Evolutionary conservation across 805 yeast genomes (phyloP).

Genomic region (Lipomyces chichibuensis): DNA sequence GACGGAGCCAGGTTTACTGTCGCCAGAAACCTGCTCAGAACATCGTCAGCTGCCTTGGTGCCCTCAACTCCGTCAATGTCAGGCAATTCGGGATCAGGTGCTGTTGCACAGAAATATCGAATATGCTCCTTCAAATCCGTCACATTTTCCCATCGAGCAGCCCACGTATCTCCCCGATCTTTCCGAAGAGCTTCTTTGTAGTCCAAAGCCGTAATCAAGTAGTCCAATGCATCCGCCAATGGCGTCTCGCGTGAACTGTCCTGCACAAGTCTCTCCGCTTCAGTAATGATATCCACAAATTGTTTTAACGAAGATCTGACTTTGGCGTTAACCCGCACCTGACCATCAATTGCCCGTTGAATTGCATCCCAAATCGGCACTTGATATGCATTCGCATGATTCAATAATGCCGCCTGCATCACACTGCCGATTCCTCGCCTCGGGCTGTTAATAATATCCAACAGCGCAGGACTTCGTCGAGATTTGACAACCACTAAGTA

Average conservation of each 20-base stretch:
- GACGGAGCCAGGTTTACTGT: constrained; percentile 27
- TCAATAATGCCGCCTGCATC: constrained; percentile 47
- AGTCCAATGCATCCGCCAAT: constrained; percentile 12
- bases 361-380: constrained; percentile 30
- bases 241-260: constrained; percentile 3
- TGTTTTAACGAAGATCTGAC: constrained; percentile 4
- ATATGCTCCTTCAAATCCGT: constrained; percentile 20
- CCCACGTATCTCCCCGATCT: constrained; percentile 28
- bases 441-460: constrained; percentile 62
- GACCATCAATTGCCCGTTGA: constrained; percentile 18
- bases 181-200: constrained; percentile 18
- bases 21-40: constrained; percentile 24
- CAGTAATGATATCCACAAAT: constrained; percentile 20
- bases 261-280: constrained; percentile 14
- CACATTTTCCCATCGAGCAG: constrained; percentile 35
- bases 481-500: constrained; percentile 65
- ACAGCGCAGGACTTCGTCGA: constrained; percentile 62
- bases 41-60: constrained; percentile 5
- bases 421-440: constrained; percentile 69
- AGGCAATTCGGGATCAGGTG: constrained; percentile 19
- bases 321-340: constrained; percentile 14
- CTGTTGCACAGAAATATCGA: constrained; percentile 7
- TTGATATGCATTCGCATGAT: constrained; percentile 21
- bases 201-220: constrained; percentile 19
- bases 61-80: constrained; percentile 17